Evolutionary conservation across 306 rosid species (phyloP).

Genomic region (Ormosia emarginata): DNA sequence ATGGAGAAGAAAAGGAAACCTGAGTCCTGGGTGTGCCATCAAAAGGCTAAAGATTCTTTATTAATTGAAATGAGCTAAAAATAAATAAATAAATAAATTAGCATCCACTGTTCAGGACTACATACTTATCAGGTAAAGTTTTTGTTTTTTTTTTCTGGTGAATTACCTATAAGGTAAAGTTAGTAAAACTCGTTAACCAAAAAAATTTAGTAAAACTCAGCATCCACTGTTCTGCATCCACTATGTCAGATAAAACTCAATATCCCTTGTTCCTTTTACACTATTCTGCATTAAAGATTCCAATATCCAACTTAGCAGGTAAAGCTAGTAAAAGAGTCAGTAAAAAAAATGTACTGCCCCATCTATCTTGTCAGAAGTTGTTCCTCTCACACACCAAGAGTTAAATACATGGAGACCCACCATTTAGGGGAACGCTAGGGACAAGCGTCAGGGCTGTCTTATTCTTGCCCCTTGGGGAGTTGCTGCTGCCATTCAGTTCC

Average conservation of each 20-base stretch:
- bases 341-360: background rate
- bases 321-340: background rate
- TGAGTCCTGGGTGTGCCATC: background rate
- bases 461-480: conserved; percentile 1
- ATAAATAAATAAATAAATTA: background rate
- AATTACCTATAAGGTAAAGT: background rate
- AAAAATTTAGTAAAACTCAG: background rate
- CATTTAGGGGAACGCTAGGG: conserved; percentile 9
- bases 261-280: background rate
- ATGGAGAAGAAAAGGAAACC: background rate
- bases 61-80: too few species aligned
- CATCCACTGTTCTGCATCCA: background rate
- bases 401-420: conserved; percentile 26
- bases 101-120: background rate
- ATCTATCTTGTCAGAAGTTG: conserved; percentile 19
- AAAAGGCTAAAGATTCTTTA: conserved; percentile 1
- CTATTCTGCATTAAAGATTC: background rate
- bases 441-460: conserved; percentile 22
- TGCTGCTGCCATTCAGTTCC: background rate
- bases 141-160: background rate
- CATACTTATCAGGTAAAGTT: background rate
- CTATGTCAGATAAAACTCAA: background rate
- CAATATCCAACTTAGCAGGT: background rate
- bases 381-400: conserved; percentile 11
- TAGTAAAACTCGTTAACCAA: background rate